Evolutionary conservation across 441 rosid genomes (phyloP).

Genomic region (Croton laevigatus): DNA sequence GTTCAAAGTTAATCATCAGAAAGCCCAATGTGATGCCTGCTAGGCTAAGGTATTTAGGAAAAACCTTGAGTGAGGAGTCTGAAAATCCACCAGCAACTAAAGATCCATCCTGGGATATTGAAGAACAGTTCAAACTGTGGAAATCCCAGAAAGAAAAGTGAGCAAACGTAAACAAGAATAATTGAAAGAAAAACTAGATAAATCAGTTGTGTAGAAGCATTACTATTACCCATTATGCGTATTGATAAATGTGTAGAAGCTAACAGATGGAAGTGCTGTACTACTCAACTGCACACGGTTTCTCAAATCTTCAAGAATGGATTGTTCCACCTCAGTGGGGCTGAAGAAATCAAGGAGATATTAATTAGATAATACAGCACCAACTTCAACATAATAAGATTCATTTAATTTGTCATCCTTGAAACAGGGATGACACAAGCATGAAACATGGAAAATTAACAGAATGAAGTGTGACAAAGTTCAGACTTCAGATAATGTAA

Average conservation of each 20-base stretch:
- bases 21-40: constrained; percentile 18
- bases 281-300: constrained; percentile 90
- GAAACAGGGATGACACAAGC: background rate
- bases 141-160: constrained; percentile 9
- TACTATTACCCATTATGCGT: constrained; percentile 75
- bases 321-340: constrained; percentile 79
- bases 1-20: constrained; percentile 29
- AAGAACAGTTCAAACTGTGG: constrained; percentile 71
- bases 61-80: constrained; percentile 92
- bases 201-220: background rate
- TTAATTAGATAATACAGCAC: constrained; percentile 4
- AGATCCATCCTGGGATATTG: constrained; percentile 97
- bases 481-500: background rate
- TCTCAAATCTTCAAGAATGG: constrained; percentile 92
- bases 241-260: constrained; percentile 93
- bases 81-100: constrained; percentile 97
- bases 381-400: constrained; percentile 8
- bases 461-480: background rate
- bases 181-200: constrained; percentile 9
- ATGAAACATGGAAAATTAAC: background rate
- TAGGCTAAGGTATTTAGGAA: constrained; percentile 11
- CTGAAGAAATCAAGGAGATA: constrained; percentile 39
- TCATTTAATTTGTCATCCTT: background rate
- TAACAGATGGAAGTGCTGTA: constrained; percentile 79
- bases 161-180: constrained; percentile 13